These are phyloP conservation scores for Hawksworthiomyces lignivorus DNA, from an alignment of 2,329 filamentous ascomycete species.

Conservation along the genomic window DNA sequence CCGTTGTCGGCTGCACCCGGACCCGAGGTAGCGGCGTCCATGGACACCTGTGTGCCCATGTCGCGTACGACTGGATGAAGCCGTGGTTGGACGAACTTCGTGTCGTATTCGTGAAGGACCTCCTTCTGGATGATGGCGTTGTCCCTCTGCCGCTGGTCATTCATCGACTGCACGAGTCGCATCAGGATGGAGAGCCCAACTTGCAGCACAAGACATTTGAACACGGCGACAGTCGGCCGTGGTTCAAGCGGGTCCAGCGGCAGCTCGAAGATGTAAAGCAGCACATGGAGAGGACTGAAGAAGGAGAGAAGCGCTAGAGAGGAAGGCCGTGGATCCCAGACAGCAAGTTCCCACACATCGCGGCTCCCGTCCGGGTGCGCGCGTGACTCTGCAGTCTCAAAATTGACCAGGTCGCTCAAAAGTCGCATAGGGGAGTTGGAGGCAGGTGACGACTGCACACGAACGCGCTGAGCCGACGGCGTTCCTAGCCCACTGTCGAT, in stretches of 20 bases:
- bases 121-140: slow-evolving; percentile 77
- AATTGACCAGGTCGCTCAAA: slow-evolving; percentile 58
- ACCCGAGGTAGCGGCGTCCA: slow-evolving; percentile 30
- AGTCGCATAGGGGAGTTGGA: slow-evolving; percentile 70
- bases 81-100: slow-evolving; percentile 85
- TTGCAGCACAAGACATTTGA: slow-evolving; percentile 73
- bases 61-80: slow-evolving; percentile 71
- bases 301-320: slow-evolving; percentile 76
- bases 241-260: slow-evolving; percentile 70
- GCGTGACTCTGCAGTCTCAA: slow-evolving; percentile 68
- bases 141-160: slow-evolving; percentile 81
- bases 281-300: slow-evolving; percentile 89
- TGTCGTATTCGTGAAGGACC: slow-evolving; percentile 91
- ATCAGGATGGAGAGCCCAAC: slow-evolving; percentile 70
- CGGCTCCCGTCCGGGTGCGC: slow-evolving; percentile 73
- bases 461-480: slow-evolving; percentile 79
- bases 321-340: slow-evolving; percentile 89
- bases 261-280: slow-evolving; percentile 82
- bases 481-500: slow-evolving; percentile 72
- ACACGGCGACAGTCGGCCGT: slow-evolving; percentile 75
- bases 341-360: slow-evolving; percentile 89
- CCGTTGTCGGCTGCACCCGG: background rate
- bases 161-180: slow-evolving; percentile 62
- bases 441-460: slow-evolving; percentile 71
- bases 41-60: slow-evolving; percentile 72